Evolutionary conservation across 176 grass and related monocot species (phyloP), one percentile per base, ranked within the genome.

Genomic region (Canna indica): DNA sequence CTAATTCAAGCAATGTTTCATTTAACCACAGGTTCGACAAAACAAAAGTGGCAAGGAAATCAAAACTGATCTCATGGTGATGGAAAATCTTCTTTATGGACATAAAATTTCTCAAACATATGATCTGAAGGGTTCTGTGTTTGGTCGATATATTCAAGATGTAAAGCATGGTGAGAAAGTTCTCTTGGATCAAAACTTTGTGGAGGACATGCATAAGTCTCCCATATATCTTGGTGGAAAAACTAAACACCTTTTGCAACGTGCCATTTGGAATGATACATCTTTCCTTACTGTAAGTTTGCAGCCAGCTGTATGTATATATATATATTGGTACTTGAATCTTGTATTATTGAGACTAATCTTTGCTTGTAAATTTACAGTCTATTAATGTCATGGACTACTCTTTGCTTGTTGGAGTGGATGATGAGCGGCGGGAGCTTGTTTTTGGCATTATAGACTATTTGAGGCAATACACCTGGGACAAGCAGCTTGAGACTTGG

Each of bases 261-360:
- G 92, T 10, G 92, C 92, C 80, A 91, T 96, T 74, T 96, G 92
- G 92, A 96, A 96, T 64, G 92, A 96, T 73, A 91, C 92, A 56
- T 57, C 92, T 81, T 96, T 91, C 54, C 92, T 96, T 41, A 91
- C 92, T 68, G 92, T 91, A 91, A 74, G 88, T 91, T 77, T 82
- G 63, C 71, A 73, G 33, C 33, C 65, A 18, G 39, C 41, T 83
- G 18, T 71, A 36, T 63, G 25, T 14, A 39, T 85, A 8, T 1
- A 36, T 24, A 45, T 14, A 25, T 42, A 42, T 47, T 7, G 1
- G 22, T 42, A 5, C 1, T 24, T 33, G 31, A 35, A 64, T 64
- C 4, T 54, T 8, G 20, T n/a, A 7, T n/a, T 54, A 25, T 9
- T 54, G 60, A 4, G 29, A 33, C 7, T 38, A 20, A 67, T 20